These are phyloP conservation scores for Colletotrichum graminicola DNA, from an alignment of 2,329 filamentous ascomycete species.

Conservation along the genomic window DNA sequence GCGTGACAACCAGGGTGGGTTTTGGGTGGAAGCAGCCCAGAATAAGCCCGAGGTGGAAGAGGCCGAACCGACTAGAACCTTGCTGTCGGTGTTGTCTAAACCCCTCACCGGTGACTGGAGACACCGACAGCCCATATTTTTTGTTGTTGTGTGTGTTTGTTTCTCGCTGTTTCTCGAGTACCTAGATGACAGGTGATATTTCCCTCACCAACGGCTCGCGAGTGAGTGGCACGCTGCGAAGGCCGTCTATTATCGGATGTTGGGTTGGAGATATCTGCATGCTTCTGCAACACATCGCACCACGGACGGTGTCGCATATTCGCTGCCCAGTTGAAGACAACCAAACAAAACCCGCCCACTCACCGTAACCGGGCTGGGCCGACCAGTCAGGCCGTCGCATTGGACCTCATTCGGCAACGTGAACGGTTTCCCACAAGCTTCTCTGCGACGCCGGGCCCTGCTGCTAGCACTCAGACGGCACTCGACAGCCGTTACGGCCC, in stretches of 20 bases:
- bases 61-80: constrained; percentile 28
- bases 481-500: constrained; percentile 8
- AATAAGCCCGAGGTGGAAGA: constrained; percentile 41
- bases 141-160: neutral
- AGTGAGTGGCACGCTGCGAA: neutral
- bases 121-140: neutral
- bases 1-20: constrained; percentile 31
- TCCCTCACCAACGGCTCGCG: constrained; percentile 30
- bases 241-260: neutral
- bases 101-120: constrained; percentile 34
- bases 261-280: constrained; percentile 12
- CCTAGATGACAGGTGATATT: constrained; percentile 20
- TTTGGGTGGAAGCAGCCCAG: constrained; percentile 37
- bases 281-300: constrained; percentile 25
- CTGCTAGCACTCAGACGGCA: constrained; percentile 31
- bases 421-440: constrained; percentile 26
- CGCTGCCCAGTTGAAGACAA: constrained; percentile 9
- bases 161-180: constrained; percentile 1
- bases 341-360: neutral
- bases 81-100: constrained; percentile 27
- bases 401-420: constrained; percentile 33
- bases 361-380: constrained; percentile 18
- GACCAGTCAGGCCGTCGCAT: constrained; percentile 20
- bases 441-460: constrained; percentile 23
- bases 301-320: neutral